Evolutionary conservation across 164 flowering plant species (phyloP), one percentile per base, ranked within the genome.

Genomic region (Aristolochia fimbriata): DNA sequence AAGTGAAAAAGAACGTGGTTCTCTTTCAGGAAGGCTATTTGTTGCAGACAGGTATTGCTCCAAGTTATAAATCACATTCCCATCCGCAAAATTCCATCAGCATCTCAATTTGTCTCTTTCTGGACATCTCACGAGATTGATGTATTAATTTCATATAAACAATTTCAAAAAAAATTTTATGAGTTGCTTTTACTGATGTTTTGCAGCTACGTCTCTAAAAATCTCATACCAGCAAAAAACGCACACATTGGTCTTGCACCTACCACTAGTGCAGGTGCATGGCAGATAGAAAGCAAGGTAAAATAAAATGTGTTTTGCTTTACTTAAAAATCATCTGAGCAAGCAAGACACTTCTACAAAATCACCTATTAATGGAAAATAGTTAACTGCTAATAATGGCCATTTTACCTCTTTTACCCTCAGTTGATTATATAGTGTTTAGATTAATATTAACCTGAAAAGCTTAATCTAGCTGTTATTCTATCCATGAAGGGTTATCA

Each of bases 261-360:
- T 55, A 71, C 83, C 54, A 72, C 60, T 51, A 68, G 53, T 21
- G 74, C 55, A 64, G 83, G 85, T 47, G 65, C 78, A 23, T 81
- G 85, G 85, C 81, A 81, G 74, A 67, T 62, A 31, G 83, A 79
- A 69, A 72, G 80, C 78, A 81, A 81, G 81, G 83, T 78, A 25
- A 62, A 14, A 37, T 10, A 37, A 27, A 37, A 37, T 37, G 43
- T 10, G 0, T 7, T 37, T 3, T 7, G 43, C 43, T 37, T 10
- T 37, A 31, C 37, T 31, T 31, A 31, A 0, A 37, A 37, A 10
- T 37, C 43, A 6, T 10, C 43, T 37, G 43, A 37, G 12, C 43
- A 6, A 37, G 43, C 43, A 37, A 37, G 43, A 37, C 12, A 37
- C 7, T 3, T 37, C 43, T 37, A 7, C 8, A 37, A 7, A 37